Evolutionary conservation across 129 eudicot genomes (phyloP), one percentile per base, ranked within the genome.

Genomic region (Helichrysum umbraculigerum): DNA sequence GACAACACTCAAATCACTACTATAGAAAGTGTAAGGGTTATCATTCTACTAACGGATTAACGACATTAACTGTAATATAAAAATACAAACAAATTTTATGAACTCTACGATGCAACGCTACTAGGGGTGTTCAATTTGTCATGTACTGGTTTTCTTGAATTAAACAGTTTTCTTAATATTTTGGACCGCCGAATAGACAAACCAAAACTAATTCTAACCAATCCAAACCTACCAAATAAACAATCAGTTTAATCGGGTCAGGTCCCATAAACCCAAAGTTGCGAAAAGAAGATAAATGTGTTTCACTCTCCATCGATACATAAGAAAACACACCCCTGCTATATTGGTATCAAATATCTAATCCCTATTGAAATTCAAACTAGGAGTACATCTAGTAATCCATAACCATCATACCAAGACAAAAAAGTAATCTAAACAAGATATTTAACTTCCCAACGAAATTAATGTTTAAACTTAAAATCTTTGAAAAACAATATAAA

Each of bases 1-100:
- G 62, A 57, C 62, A 57, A 20, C 29, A 57, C 28, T 57, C 20
- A 11, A 3, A 19, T n/a, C 44, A 65, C 70, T 65, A 33, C 1
- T 32, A 29, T 33, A 16, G 22, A 20, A 16, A 17, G 17, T 65
- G 16, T 8, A 16, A 7, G 7, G 39, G 25, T 33, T 65, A 9
- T 65, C 44, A 65, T 65, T 12, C 47, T n/a, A 65, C 33, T n/a
- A 64, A 64, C 20, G 33, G 15, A 65, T 65, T n/a, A 64, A 64
- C 20, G 33, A 15, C 21, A 65, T 34, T 17, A 65, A 15, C 22
- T 29, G 44, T 33, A 65, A 6, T 12, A 64, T 2, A 9, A 64
- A 64, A 32, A 25, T 0, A 68, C 20, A 68, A 75, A 75, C 19
- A 42, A 33, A 16, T 25, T 25, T 3, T 16, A 74, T 6, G 25